These are phyloP conservation scores for Sextonia rubra DNA, from an alignment of 164 flowering plant genomes.

Conservation along the genomic window DNA sequence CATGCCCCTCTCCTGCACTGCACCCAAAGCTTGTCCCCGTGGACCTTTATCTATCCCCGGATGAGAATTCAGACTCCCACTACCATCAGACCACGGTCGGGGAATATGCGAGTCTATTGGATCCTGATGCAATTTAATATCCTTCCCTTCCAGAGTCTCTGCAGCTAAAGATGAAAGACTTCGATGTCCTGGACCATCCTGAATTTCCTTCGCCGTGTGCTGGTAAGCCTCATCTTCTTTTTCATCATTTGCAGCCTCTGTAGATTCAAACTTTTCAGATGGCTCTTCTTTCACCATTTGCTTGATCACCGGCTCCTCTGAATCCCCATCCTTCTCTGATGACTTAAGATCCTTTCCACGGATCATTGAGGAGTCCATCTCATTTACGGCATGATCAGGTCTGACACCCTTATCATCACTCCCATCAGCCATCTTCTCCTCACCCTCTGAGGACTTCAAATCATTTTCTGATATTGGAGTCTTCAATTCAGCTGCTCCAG, in stretches of 20 bases:
- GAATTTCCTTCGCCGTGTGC: constrained; percentile 21
- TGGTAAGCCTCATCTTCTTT: constrained; percentile 14
- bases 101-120: constrained; percentile 5
- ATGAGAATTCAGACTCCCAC: neutral
- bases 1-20: constrained; percentile 8
- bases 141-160: constrained; percentile 17
- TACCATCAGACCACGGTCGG: constrained; percentile 6
- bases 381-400: neutral
- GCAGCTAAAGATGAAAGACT: constrained; percentile 7
- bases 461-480: constrained; percentile 24
- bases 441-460: constrained; percentile 16
- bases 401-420: constrained; percentile 12
- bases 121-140: constrained; percentile 22
- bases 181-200: constrained; percentile 15
- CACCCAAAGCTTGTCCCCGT: neutral
- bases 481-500: constrained; percentile 21
- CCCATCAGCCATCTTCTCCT: constrained; percentile 16
- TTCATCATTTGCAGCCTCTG: constrained; percentile 16
- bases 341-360: constrained; percentile 6
- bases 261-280: constrained; percentile 17
- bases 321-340: constrained; percentile 14
- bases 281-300: constrained; percentile 31
- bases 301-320: constrained; percentile 19
- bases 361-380: neutral
- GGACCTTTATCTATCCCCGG: neutral